Percentiles rank a stretch among this genome's conserved stretches.
Conservation (phyloP, 345 rosid species). For the Linum lewisii region DNA sequence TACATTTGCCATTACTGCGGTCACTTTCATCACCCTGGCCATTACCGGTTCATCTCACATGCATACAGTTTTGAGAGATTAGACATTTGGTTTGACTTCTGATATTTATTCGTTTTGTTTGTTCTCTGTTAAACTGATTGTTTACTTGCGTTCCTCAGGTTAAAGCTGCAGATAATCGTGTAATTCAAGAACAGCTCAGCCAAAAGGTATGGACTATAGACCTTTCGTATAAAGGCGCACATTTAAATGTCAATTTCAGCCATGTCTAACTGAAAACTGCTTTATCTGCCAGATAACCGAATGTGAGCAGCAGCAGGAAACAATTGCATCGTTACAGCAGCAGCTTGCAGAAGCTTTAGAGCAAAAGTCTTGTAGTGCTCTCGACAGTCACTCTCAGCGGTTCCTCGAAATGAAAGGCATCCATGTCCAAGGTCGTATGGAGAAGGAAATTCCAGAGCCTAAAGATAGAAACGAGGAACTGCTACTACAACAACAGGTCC, state of each 20-base stretch:
- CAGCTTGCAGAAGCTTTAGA: constrained; percentile 62
- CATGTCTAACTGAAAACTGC: constrained; percentile 9
- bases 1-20: background rate
- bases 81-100: background rate
- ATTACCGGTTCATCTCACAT: background rate
- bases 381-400: constrained; percentile 31
- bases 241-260: background rate
- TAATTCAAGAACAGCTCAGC: constrained; percentile 81
- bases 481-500: constrained; percentile 43
- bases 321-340: constrained; percentile 53
- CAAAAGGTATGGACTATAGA: constrained; percentile 48
- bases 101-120: background rate
- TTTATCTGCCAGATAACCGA: constrained; percentile 53
- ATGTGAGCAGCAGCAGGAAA: constrained; percentile 64
- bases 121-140: background rate
- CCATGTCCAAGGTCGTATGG: constrained; percentile 20
- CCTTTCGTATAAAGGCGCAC: background rate
- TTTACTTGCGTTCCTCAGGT: constrained; percentile 40
- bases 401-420: constrained; percentile 26
- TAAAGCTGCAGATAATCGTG: constrained; percentile 80
- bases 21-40: too few species aligned
- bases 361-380: constrained; percentile 24
- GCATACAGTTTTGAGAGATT: background rate
- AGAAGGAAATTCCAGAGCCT: constrained; percentile 23
- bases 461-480: constrained; percentile 26